phyloP scores from a whole-genome alignment of 345 rosid genomes.

The Psidium friedrichsthalianum region DNA sequence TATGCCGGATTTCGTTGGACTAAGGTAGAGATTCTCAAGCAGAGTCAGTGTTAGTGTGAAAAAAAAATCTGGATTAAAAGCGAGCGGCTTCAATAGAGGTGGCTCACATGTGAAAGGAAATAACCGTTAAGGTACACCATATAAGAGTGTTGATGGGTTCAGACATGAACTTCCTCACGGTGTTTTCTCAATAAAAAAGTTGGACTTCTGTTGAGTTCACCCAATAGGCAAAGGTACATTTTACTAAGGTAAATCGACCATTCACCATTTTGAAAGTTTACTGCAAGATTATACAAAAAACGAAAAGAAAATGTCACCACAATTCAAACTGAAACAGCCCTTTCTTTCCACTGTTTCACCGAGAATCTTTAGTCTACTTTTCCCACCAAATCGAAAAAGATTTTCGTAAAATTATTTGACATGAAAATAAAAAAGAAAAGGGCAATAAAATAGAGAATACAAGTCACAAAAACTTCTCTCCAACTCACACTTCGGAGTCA shows the following conservation, averaged over 20 bases:
- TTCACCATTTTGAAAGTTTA: neutral
- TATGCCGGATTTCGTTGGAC: neutral
- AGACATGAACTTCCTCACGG: neutral
- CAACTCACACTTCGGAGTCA: neutral
- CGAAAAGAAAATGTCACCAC: neutral
- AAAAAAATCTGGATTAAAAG: neutral
- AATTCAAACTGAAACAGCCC: neutral
- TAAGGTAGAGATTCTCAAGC: neutral
- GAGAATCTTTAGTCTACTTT: neutral
- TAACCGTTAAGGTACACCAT: neutral
- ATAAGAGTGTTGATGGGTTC: neutral
- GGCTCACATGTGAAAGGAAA: neutral
- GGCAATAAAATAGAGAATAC: neutral
- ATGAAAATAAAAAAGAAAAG: neutral
- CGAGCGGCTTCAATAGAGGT: neutral
- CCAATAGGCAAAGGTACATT: neutral
- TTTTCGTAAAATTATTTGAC: neutral
- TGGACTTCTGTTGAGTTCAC: neutral
- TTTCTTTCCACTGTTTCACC: neutral
- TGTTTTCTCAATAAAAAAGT: neutral
- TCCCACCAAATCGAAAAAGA: neutral
- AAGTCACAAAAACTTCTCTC: neutral
- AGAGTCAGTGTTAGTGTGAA: neutral
- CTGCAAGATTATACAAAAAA: neutral
- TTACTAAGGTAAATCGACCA: neutral